Evolutionary conservation across 78 protist species (phyloP), one percentile per base, ranked within the genome.

Genomic region (Dictyostelium capitatum): DNA sequence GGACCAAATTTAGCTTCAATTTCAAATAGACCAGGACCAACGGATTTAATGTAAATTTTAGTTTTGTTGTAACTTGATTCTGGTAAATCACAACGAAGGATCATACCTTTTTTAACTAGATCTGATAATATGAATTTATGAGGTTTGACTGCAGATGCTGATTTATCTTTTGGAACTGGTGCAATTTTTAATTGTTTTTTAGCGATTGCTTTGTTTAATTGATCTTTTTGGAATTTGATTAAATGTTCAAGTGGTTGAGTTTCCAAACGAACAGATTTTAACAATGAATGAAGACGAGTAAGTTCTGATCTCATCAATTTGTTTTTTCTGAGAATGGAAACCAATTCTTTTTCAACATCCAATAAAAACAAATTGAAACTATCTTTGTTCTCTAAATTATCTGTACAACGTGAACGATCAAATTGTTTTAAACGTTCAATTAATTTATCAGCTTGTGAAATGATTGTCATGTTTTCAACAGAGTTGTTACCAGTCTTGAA

Each of bases 1-100:
- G 51, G 59, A 37, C 84, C 93, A 77, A 87, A 51, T 51, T 77
- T 74, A 51, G 93, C 93, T 32, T 87, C 93, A 47, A 87, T 87
- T 23, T 87, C 93, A 87, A 64, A 87, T n/a, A 87, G 9, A 78
- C 93, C 93, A 54, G 78, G 75, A 32, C 93, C 84, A 10, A 77
- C 4, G 17, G 25, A 43, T 48, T 87, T 87, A 14, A 87, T 87
- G 50, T 28, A 14, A n/a, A 87, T 70, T 8, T n/a, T 87, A 1
- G 84, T 77, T 70, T 87, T 87, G 12, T 70, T 51, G 47, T 41
- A 48, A 14, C 83, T 14, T 11, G 93, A 30, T 30, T 87, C 93
- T 48, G 83, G 93, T 30, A 77, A 30, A 12, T 87, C 93, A 62
- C 80, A 65, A 25, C 48, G 62, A n/a, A 64, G 25, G 7, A 87